Evolutionary conservation across 352 stramenopile species (phyloP).

Genomic region (Phytopythium cucurbitacearum): DNA sequence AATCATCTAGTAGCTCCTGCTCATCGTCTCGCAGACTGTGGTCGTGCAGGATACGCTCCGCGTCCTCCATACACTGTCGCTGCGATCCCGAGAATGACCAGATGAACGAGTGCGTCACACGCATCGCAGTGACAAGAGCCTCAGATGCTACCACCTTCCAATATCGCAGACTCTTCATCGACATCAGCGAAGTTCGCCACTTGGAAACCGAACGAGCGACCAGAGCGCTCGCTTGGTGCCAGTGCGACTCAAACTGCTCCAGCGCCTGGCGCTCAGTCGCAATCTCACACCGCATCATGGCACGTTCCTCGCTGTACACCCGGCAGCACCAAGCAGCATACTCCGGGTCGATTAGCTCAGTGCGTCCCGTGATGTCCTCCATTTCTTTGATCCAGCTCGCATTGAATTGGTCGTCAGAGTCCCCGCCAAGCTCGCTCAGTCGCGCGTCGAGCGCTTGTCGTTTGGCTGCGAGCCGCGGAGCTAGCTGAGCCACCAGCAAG

Average conservation of each 20-base stretch:
- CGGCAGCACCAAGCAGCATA: constrained; percentile 8
- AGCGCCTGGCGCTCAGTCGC: constrained; percentile 4
- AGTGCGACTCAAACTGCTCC: background rate
- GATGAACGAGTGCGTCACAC: constrained; percentile 12
- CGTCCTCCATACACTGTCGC: too few species aligned
- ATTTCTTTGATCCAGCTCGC: too few species aligned
- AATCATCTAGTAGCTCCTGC: too few species aligned
- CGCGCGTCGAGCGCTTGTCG: background rate
- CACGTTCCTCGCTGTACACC: constrained; percentile 17
- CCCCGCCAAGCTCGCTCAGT: background rate
- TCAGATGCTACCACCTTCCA: constrained; percentile 1
- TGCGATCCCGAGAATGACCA: background rate
- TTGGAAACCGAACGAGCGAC: background rate
- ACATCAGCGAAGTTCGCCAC: constrained; percentile 4
- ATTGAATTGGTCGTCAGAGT: too few species aligned
- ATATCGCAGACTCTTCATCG: background rate
- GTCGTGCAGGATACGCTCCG: too few species aligned
- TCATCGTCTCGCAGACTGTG: background rate
- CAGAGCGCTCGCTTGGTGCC: background rate
- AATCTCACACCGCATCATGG: constrained; percentile 14
- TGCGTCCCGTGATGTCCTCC: too few species aligned
- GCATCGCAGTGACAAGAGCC: constrained; percentile 4
- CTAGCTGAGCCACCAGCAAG: background rate
- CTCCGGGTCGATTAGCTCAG: background rate
- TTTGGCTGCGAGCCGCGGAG: background rate